phyloP scores from a whole-genome alignment of 202 grass and related monocot species.

The Zoysia matrella region DNA sequence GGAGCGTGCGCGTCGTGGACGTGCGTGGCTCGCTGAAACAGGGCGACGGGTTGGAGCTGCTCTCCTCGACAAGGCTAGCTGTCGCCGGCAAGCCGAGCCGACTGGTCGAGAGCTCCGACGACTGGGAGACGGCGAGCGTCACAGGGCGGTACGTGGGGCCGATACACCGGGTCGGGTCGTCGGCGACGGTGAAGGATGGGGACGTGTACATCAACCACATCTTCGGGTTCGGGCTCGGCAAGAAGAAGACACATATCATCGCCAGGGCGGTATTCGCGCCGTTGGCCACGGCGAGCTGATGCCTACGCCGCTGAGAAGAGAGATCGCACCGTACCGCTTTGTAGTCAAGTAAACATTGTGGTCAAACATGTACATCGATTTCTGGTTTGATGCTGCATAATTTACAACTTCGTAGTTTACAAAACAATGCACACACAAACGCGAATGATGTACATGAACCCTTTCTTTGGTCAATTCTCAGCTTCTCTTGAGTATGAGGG shows the following conservation, averaged over 20 bases:
- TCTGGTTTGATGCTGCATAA: not conserved
- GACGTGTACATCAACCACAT: slow-evolving; percentile 88
- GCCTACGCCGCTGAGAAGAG: not conserved
- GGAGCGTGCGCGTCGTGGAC: slow-evolving; percentile 55
- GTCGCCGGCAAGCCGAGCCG: slow-evolving; percentile 65
- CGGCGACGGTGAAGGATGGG: slow-evolving; percentile 82
- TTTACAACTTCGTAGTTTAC: too few species aligned
- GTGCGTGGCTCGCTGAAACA: slow-evolving; percentile 62
- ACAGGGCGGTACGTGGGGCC: slow-evolving; percentile 64
- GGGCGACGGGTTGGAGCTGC: slow-evolving; percentile 83
- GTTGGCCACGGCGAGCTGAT: not conserved
- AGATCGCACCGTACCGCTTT: not conserved
- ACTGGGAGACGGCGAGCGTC: slow-evolving; percentile 76
- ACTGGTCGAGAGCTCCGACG: slow-evolving; percentile 81
- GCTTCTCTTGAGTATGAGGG: too few species aligned
- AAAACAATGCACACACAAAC: not conserved
- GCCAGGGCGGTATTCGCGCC: slow-evolving; percentile 75
- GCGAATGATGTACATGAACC: not conserved
- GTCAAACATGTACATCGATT: not conserved
- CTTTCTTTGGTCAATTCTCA: not conserved
- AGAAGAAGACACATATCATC: slow-evolving; percentile 80
- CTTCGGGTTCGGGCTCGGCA: slow-evolving; percentile 64
- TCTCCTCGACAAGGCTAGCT: slow-evolving; percentile 64
- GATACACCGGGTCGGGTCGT: slow-evolving; percentile 63
- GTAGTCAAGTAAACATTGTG: not conserved